A percentile compares a stretch with the other conserved stretches of the same genome.
Conservation (phyloP, 768 basidiomycete species). For the Suillus clintonianus region DNA sequence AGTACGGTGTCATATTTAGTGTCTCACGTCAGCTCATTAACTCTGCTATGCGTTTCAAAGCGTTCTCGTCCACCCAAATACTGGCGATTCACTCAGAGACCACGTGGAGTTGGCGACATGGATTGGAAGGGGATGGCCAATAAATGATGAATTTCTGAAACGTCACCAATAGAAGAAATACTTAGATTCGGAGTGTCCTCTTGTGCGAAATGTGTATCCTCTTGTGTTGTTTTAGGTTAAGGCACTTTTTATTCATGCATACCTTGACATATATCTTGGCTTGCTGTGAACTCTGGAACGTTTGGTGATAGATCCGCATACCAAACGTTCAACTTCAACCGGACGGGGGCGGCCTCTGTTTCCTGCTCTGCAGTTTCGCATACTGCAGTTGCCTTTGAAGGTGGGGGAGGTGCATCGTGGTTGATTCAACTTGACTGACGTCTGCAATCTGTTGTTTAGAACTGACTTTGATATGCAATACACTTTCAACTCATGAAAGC, state of each 20-base stretch:
- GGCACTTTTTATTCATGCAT: neutral
- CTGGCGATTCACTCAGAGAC: slow-evolving; percentile 53
- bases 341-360: no score
- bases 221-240: no score
- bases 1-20: slow-evolving; percentile 46
- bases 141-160: slow-evolving; percentile 45
- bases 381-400: no score
- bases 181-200: neutral
- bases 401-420: no score
- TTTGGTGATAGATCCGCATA: no score
- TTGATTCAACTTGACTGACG: no score
- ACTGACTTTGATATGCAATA: no score
- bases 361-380: no score
- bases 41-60: slow-evolving; percentile 31
- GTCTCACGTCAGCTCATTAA: slow-evolving; percentile 4
- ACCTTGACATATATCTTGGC: neutral
- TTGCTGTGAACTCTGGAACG: neutral
- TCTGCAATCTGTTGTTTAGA: no score
- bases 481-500: no score
- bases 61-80: slow-evolving; percentile 74
- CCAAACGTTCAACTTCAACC: no score
- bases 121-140: slow-evolving; percentile 66
- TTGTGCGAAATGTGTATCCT: neutral
- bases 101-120: slow-evolving; percentile 66
- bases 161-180: neutral